Evolutionary conservation across 108 stramenopile genomes (phyloP).

Genomic region (Craspedostauros australis): DNA sequence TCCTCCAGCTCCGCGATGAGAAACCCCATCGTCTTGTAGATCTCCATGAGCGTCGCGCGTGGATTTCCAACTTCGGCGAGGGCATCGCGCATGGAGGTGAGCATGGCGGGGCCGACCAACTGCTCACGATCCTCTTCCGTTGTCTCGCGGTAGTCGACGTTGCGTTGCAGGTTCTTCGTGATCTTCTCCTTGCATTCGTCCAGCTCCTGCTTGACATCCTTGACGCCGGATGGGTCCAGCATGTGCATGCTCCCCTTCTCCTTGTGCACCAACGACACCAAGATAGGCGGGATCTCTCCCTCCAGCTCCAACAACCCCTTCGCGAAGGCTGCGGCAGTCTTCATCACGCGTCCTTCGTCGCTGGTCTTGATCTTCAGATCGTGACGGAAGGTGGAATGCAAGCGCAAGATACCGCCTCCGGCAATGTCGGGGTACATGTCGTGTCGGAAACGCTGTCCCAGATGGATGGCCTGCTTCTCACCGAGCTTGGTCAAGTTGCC

Average conservation of each 20-base stretch:
- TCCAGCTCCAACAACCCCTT: constrained; percentile 95
- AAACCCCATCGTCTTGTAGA: constrained; percentile 76
- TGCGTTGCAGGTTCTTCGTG: constrained; percentile 70
- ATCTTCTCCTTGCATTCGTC: constrained; percentile 83
- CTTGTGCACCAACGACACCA: constrained; percentile 95
- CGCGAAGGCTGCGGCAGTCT: constrained; percentile 96
- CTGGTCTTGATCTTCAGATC: constrained; percentile 97
- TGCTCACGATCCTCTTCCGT: constrained; percentile 53
- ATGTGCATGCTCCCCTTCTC: constrained; percentile 85
- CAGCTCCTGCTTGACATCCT: constrained; percentile 86
- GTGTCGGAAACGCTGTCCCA: constrained; percentile 87
- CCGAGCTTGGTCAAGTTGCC: constrained; percentile 95
- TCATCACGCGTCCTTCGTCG: constrained; percentile 99
- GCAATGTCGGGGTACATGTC: constrained; percentile 85
- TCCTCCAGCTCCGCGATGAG: constrained; percentile 84
- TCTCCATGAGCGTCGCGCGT: constrained; percentile 64
- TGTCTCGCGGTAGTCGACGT: constrained; percentile 62
- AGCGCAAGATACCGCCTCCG: constrained; percentile 90
- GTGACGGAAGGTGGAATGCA: constrained; percentile 98
- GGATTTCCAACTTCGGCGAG: constrained; percentile 86
- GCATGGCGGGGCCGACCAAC: constrained; percentile 72
- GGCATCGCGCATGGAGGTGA: constrained; percentile 69
- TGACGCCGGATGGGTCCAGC: constrained; percentile 95
- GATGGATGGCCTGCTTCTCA: constrained; percentile 79
- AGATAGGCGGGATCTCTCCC: constrained; percentile 96